Conservation (phyloP, 176 grass and related monocot species). For the Microstegium vimineum region DNA sequence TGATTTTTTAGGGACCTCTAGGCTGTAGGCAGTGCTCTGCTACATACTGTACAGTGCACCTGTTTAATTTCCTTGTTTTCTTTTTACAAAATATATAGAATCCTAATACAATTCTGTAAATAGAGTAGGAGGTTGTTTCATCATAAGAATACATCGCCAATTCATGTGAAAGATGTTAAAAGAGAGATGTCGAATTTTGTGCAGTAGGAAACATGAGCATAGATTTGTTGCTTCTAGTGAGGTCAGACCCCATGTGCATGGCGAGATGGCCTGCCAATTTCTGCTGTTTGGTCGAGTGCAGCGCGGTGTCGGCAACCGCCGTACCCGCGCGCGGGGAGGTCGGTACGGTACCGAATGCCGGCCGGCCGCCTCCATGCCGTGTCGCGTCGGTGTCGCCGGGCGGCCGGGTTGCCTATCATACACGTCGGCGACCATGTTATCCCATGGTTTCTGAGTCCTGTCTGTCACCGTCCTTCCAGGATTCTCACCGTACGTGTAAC, state of each 20-base stretch:
- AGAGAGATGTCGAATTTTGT: not conserved
- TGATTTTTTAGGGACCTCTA: not conserved
- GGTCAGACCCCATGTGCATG: not conserved
- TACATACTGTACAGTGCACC: not conserved
- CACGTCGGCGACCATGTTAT: not conserved
- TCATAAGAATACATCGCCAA: too few species aligned
- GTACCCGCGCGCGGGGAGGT: not conserved
- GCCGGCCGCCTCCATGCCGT: not conserved
- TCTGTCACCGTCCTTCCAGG: conserved; percentile 1
- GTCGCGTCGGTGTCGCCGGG: not conserved
- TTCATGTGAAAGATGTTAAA: not conserved
- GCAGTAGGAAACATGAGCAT: not conserved
- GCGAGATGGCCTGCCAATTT: not conserved
- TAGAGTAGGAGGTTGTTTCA: not conserved
- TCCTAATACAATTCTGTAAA: not conserved
- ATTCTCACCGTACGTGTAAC: not conserved
- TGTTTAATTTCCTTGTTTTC: not conserved
- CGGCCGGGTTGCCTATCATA: not conserved
- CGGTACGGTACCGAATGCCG: not conserved
- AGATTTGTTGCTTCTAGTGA: not conserved
- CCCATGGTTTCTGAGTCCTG: not conserved
- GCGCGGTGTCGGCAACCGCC: conserved; percentile 8
- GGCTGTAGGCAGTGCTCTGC: not conserved
- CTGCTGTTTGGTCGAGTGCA: not conserved
- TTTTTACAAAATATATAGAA: not conserved